Base-by-base conservation (phyloP, 768 basidiomycete species). In the Lactarius sanguifluus region DNA sequence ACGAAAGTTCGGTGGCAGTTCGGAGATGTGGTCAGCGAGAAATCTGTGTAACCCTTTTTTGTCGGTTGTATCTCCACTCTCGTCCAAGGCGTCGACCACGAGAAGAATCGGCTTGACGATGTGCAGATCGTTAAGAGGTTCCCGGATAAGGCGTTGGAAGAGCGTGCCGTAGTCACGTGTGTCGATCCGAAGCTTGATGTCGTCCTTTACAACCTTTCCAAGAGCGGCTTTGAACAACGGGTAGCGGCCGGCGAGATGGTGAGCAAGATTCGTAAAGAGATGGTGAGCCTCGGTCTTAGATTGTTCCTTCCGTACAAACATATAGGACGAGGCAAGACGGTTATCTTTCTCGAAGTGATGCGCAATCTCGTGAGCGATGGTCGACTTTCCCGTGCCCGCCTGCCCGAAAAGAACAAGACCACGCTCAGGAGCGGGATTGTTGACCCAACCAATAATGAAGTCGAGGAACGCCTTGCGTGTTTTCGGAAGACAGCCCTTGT, bases 1-100 rank as follows among this genome's bases (percentile, higher is more conserved):
- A 25, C 58, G 58, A 40, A 59, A 59, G 38, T 59, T 59, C 5
- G 40, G 10, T 5, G 58, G 58, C 3, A 59, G 58, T 43, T 41
- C 15, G 30, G 55, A 56, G 20, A 56, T 16, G 55, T 34, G 16
- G 0, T 32, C 3, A 5, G 55, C 55, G 30, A 56, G 55, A 34
- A 56, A 56, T 34, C 16, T n/a, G 34, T 56, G 55, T 9, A 56
- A 13, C 7, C 36, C 38, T 2, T 18, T 1, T 23, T 40, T 3
- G 25, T 15, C 40, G 28, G 38, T 25, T 41, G 15, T n/a, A 23
- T 59, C 58, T 2, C 20, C 40, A 20, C 58, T 40, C 40, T 59
- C 58, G 4, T 59, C 58, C 23, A 59, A 12, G n/a, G n/a, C 58
- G 18, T 59, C 58, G 40, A 59, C 30, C 20, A 59, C 40, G 7